Evolutionary conservation across 2,329 filamentous ascomycete genomes (phyloP).

Genomic region (Spiromastix sp.): DNA sequence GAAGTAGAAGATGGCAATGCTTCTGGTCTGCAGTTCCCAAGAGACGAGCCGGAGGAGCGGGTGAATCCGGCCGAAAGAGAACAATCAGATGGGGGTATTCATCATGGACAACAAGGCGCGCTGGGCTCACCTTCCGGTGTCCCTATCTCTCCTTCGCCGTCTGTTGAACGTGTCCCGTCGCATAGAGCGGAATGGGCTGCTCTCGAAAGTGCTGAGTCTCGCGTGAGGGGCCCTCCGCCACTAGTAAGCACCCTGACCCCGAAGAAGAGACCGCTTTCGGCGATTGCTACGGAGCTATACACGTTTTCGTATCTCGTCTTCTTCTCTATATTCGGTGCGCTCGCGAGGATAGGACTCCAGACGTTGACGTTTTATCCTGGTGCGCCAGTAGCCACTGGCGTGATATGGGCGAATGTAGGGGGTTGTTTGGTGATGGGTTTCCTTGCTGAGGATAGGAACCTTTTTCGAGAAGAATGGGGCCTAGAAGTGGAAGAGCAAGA

Average conservation of each 20-base stretch:
- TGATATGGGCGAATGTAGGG: constrained; percentile 79
- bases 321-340: constrained; percentile 74
- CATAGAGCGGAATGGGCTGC: constrained; percentile 27
- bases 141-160: no score
- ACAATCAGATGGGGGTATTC: no score
- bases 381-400: constrained; percentile 61
- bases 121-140: no score
- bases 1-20: no score
- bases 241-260: constrained; percentile 7
- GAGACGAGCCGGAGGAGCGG: no score
- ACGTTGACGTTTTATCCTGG: constrained; percentile 70
- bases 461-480: constrained; percentile 63
- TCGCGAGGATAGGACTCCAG: constrained; percentile 71
- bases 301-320: constrained; percentile 73
- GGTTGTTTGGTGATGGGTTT: constrained; percentile 81
- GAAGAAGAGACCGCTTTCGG: constrained; percentile 31
- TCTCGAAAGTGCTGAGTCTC: constrained; percentile 22
- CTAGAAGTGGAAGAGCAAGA: constrained; percentile 2
- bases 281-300: constrained; percentile 50
- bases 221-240: constrained; percentile 11
- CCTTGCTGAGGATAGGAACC: constrained; percentile 62
- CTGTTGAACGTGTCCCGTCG: constrained; percentile 32
- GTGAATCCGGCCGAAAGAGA: no score
- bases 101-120: no score
- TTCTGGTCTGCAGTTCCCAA: no score